Percentiles rank a stretch among this genome's conserved stretches.
phyloP scores from a whole-genome alignment of 208 protist genomes.

The Leishmania gerbilli region DNA sequence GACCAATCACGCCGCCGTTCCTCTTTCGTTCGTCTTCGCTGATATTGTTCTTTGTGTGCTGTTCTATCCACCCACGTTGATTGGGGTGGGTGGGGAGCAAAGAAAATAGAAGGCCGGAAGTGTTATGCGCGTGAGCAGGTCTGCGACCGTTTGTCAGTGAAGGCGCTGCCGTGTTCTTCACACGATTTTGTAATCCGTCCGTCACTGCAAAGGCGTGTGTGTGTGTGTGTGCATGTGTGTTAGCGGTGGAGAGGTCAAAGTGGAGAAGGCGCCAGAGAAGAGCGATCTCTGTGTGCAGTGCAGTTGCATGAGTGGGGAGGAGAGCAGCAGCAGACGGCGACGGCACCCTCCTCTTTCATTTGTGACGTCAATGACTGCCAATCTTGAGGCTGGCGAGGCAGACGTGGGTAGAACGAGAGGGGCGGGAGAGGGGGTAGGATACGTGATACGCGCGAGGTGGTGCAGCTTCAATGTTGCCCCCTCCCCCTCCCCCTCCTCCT shows the following conservation, averaged over 20 bases:
- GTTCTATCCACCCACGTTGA: background rate
- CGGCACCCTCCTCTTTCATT: background rate
- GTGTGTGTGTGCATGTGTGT: no score
- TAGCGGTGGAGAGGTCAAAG: background rate
- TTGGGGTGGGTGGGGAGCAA: background rate
- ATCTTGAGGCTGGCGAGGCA: background rate
- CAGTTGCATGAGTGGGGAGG: background rate
- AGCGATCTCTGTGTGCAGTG: background rate
- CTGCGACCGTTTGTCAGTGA: background rate
- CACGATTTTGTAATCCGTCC: background rate
- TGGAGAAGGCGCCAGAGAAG: background rate
- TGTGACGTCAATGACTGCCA: background rate
- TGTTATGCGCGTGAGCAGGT: no score
- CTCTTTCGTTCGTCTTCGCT: no score
- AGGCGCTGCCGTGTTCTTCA: background rate
- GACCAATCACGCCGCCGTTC: background rate
- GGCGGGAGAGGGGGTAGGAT: background rate
- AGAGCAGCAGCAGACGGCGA: background rate
- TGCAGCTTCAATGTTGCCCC: background rate
- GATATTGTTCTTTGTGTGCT: background rate
- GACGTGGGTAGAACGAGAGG: background rate
- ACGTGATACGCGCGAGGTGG: background rate
- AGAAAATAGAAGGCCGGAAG: background rate
- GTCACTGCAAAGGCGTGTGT: background rate
- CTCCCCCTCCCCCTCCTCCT: no score